phyloP scores from a whole-genome alignment of 169 alveolate species.

The Plasmodium relictum region DNA sequence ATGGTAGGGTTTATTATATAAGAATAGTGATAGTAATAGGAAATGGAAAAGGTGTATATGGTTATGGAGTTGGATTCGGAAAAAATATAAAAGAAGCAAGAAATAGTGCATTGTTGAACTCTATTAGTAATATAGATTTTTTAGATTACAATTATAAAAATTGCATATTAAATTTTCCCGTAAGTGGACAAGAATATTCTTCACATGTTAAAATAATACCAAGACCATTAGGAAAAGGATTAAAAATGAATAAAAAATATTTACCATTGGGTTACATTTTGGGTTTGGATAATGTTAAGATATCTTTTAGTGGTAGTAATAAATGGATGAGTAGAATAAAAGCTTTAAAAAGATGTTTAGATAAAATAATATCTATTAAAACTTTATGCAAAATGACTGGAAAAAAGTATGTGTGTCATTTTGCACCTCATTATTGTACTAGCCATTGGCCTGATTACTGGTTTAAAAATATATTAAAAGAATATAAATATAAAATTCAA shows the following conservation, averaged over 20 bases:
- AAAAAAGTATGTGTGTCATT: slow-evolving; percentile 80
- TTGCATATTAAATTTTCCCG: slow-evolving; percentile 84
- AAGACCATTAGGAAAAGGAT: slow-evolving; percentile 81
- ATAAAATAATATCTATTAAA: slow-evolving; percentile 82
- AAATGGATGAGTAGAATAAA: slow-evolving; percentile 85
- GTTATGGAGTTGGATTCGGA: slow-evolving; percentile 88
- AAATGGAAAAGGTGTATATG: slow-evolving; percentile 86
- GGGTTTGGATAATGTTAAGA: slow-evolving; percentile 85
- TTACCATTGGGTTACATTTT: slow-evolving; percentile 84
- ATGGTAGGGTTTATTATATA: slow-evolving; percentile 85
- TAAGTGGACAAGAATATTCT: slow-evolving; percentile 84
- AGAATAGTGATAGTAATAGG: slow-evolving; percentile 85
- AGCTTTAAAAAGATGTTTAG: slow-evolving; percentile 84
- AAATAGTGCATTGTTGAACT: slow-evolving; percentile 80
- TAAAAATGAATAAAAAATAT: slow-evolving; percentile 80
- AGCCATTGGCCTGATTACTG: slow-evolving; percentile 88
- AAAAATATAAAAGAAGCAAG: slow-evolving; percentile 84
- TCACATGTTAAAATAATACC: slow-evolving; percentile 80
- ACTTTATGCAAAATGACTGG: slow-evolving; percentile 86
- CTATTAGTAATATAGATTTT: slow-evolving; percentile 84
- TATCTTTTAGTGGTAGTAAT: slow-evolving; percentile 82
- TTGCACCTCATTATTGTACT: slow-evolving; percentile 85
- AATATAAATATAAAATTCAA: slow-evolving; percentile 80
- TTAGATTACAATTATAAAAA: slow-evolving; percentile 85
- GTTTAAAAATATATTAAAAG: slow-evolving; percentile 86